Base-by-base conservation (phyloP, 1,284 basidiomycete genomes). In the Cryptococcus jaspeensis region DNA sequence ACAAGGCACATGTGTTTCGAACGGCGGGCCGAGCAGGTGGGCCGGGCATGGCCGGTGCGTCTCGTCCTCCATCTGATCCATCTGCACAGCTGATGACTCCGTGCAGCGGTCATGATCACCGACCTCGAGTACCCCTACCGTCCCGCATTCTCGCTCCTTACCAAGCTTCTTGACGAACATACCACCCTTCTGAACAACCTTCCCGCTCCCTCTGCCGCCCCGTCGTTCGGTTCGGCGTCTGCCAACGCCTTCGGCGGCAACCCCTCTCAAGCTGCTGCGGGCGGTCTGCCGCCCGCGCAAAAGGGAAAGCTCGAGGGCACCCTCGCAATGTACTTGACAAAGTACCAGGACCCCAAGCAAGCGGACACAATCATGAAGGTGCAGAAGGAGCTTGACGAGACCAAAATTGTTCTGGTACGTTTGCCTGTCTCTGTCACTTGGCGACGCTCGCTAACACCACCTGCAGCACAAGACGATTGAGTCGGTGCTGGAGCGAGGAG, bases 281-380 rank as follows among this genome's bases (percentile, higher is more conserved):
- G 76, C 20, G 76, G 76, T 32, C 65, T 78, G 13, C 64, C 73
- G 3, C 77, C 77, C 1, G 77, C 75, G 3, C 74, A 77, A 62
- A 78, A 78, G 65, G 77, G 77, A n/a, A 77, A 76, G 60, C 66
- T 78, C 65, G 78, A 79, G 59, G 75, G 80, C 0, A 79, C 90
- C 55, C 82, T 92, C 63, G 83, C 86, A 51, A 84, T 83, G 16
- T 98, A 94, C 76, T 79, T 99, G 49, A 81, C 85, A 74, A 93
- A 95, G 79, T 99, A 97, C 79, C 96, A 99, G 80, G 96, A 99
- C 78, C 96, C 96, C 8, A 85, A 88, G 62, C 94, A 99, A 80
- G 96, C 96, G 5, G 96, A 99, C 80, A 89, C 91, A 18, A 98
- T 99, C 72, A 95, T 99, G 94, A 87, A 89, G 69, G 96, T 99